A percentile compares a stretch with the other conserved stretches of the same genome.
Evolutionary conservation across 176 grass and related monocot species (phyloP).

Genomic region (Hyparrhenia diplandra): DNA sequence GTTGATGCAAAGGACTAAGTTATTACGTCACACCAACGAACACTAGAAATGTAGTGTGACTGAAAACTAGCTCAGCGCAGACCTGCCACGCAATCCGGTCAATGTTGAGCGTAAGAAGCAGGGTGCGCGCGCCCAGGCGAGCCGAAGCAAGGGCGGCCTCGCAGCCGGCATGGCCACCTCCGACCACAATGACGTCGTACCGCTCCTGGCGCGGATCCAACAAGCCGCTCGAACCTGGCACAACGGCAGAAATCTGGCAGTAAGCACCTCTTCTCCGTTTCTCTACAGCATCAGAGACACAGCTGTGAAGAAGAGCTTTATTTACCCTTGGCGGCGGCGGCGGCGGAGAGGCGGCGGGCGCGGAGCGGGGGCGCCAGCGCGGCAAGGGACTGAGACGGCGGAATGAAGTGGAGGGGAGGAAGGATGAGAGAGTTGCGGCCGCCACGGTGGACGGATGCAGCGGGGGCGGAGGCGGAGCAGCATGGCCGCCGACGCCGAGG

Average conservation of each 20-base stretch:
- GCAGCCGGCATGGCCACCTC: slow-evolving; percentile 91
- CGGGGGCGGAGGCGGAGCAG: slow-evolving; percentile 56
- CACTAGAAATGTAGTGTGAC: not conserved
- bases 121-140: slow-evolving; percentile 77
- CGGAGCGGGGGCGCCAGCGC: slow-evolving; percentile 1
- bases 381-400: not conserved
- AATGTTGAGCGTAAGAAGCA: slow-evolving; percentile 95
- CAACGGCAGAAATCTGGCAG: slow-evolving; percentile 15
- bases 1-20: not conserved
- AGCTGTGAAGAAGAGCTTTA: not conserved
- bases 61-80: not conserved
- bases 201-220: slow-evolving; percentile 44
- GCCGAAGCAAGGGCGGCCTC: slow-evolving; percentile 92
- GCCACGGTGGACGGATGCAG: slow-evolving; percentile 16
- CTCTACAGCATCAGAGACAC: not conserved
- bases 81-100: slow-evolving; percentile 99
- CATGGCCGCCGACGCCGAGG: slow-evolving; percentile 28
- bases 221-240: slow-evolving; percentile 29
- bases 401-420: slow-evolving; percentile 12
- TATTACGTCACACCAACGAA: not conserved
- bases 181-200: slow-evolving; percentile 95
- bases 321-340: slow-evolving; percentile 28
- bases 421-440: slow-evolving; percentile 11
- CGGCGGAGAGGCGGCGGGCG: slow-evolving; percentile 10
- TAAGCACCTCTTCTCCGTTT: not conserved